Evolutionary conservation across 2,329 filamentous ascomycete genomes (phyloP), one percentile per base, ranked within the genome.

Genomic region (Westerdykella ornata): DNA sequence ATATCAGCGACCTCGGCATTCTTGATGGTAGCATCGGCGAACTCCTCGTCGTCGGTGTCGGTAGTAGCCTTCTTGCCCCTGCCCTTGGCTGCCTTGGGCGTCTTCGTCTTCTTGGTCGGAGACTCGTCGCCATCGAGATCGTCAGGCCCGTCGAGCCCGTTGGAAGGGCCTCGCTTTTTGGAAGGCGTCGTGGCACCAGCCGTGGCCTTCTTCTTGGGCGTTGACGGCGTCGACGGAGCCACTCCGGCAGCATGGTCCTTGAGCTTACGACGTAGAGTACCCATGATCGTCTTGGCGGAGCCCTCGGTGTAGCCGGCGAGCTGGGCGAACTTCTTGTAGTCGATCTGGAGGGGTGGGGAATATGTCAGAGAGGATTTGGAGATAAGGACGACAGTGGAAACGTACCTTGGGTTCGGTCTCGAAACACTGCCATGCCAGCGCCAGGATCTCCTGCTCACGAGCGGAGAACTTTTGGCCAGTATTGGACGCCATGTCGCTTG

Each of bases 341-440:
- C 43, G 34, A 58, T 48, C 49, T 42, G 48, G 7, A 4, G 45
- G 40, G 32, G 20, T 22, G n/a, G n/a, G n/a, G n/a, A n/a, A n/a
- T 9, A 9, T 26, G 22, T 26, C 7, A 26, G 22, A 9, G 22
- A 26, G 3, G 22, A 11, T 11, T 26, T 26, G 8, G 22, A 26
- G 22, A 7, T 26, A 9, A 5, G 20, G 20, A 22, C 5, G 20
- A 22, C 20, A 22, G 20, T 22, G 9, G 20, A 22, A 22, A 45
- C 39, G 20, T 49, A 61, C 62, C 51, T 62, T 66, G 16, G 60
- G 61, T 28, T 60, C 48, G 0, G 13, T 34, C 2, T 62, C 57
- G 45, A 66, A 52, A 41, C 62, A 66, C 26, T 64, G 59, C 62
- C 61, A 65, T 1, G 60, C 57, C 0, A 62, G 37, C 0, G 59